These are phyloP conservation scores for Diaporthe vaccinii DNA, from an alignment of 2,329 filamentous ascomycete genomes.

Conservation along the genomic window DNA sequence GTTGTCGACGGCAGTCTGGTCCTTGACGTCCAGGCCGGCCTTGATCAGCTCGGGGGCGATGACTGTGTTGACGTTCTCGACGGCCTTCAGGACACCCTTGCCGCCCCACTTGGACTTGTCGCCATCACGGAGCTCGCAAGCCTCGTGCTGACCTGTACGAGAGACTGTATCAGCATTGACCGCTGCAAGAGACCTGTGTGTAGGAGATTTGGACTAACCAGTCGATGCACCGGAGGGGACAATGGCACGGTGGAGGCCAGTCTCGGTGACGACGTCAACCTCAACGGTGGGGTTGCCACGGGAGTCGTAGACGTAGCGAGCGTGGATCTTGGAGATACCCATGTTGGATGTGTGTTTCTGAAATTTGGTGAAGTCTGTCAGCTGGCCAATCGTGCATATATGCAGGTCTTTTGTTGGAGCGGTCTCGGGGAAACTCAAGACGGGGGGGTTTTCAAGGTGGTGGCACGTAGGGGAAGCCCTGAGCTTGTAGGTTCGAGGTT, in stretches of 20 bases:
- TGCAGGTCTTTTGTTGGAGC: not conserved
- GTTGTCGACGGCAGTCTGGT: conserved; percentile 85
- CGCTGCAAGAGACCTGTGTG: conserved; percentile 21
- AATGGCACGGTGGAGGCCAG: conserved; percentile 96
- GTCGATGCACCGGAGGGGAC: conserved; percentile 97
- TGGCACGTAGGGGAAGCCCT: not conserved
- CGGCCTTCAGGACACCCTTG: conserved; percentile 90
- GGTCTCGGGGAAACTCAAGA: not conserved
- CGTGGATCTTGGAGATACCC: conserved; percentile 91
- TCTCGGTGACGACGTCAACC: conserved; percentile 97
- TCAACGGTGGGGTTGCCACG: conserved; percentile 98
- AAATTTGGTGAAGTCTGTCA: conserved; percentile 6
- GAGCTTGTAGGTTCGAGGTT: conserved; percentile 10
- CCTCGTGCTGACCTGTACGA: conserved; percentile 83
- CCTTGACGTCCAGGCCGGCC: conserved; percentile 86
- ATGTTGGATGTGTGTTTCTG: conserved; percentile 68
- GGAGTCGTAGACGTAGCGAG: conserved; percentile 98
- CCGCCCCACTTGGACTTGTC: conserved; percentile 89
- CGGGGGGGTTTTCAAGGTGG: not conserved
- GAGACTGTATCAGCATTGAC: conserved; percentile 43
- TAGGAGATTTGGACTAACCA: conserved; percentile 67
- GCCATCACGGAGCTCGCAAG: conserved; percentile 90
- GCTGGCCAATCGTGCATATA: not conserved
- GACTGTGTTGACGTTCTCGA: conserved; percentile 85
- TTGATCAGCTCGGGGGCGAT: conserved; percentile 87